A percentile compares a stretch with the other conserved stretches of the same genome.
These are phyloP conservation scores for Scleromitrula shiraiana DNA, from an alignment of 2,329 filamentous ascomycete species.

Conservation along the genomic window DNA sequence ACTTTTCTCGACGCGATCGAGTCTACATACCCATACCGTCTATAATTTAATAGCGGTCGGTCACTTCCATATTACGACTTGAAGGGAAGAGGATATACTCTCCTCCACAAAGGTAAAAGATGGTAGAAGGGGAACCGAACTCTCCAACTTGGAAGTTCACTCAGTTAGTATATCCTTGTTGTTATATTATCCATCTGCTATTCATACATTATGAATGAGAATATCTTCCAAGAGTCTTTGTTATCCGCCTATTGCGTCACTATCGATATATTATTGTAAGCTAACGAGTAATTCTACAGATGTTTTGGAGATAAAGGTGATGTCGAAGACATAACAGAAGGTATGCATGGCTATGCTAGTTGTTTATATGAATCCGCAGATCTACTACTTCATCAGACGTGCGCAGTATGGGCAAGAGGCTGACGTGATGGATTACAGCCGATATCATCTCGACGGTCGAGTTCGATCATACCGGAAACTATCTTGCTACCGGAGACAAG, in stretches of 20 bases:
- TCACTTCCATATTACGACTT: conserved; percentile 2
- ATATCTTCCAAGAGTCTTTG: neutral
- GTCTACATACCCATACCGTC: conserved; percentile 11
- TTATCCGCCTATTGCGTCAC: conserved; percentile 5
- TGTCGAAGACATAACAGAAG: conserved; percentile 56
- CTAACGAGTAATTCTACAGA: conserved; percentile 42
- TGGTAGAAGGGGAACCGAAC: conserved; percentile 93
- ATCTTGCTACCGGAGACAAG: conserved; percentile 84
- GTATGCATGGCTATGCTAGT: conserved; percentile 21
- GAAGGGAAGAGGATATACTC: conserved; percentile 24
- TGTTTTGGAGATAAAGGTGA: conserved; percentile 99
- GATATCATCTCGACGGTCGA: conserved; percentile 90
- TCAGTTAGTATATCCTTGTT: conserved; percentile 45
- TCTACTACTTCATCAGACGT: neutral
- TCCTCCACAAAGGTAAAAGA: conserved; percentile 47
- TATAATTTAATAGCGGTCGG: conserved; percentile 9
- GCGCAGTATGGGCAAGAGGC: conserved; percentile 2
- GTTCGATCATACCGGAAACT: conserved; percentile 85
- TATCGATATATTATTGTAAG: neutral
- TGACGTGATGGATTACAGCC: conserved; percentile 40
- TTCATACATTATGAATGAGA: neutral
- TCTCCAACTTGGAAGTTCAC: conserved; percentile 99
- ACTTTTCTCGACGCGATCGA: conserved; percentile 21
- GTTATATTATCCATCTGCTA: neutral
- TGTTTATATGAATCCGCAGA: neutral